Evolutionary conservation across 140 eudicot species (phyloP), one percentile per base, ranked within the genome.

Genomic region (Senecio squalidus): DNA sequence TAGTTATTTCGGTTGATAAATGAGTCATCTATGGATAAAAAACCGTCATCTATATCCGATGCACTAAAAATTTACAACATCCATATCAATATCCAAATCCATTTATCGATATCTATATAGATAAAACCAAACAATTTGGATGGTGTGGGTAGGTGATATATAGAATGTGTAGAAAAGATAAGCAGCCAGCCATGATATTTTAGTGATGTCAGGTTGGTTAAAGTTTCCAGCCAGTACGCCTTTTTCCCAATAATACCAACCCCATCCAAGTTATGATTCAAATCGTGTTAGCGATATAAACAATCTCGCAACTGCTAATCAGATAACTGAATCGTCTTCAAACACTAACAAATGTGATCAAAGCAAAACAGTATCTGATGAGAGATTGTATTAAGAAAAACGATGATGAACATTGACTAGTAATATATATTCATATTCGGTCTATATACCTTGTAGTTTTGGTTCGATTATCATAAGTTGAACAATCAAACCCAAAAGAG

Each of bases 161-260:
- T 8, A 46, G 58, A 30, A 62, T 46, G 58, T 47, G 31, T 28
- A 7, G 23, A 62, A 31, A 18, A 30, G 29, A 18, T 43, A 20
- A 60, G 20, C 54, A 60, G 54, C 41, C 40, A 58, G 15, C 15
- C 44, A 62, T 17, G 41, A 44, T 46, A 43, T 22, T 62, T 62
- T 5, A 46, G 46, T 31, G 31, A 47, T 62, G 68, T 62, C 23
- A 62, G 6, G 58, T 62, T 62, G 6, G 34, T 62, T 62, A 47
- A 18, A 47, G 34, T 45, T 47, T 50, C 47, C 15, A 47, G 34
- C 58, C 46, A 62, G 46, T 14, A 47, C 28, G 38, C 55, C 67
- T 60, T 43, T 27, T 39, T 27, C 17, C 18, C 57, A 46, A 44
- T n/a, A 4, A 7, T 40, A 9, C 29, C 18, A 40, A 41, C 39